Percentiles rank a stretch among this genome's conserved stretches.
Evolutionary conservation across 495 filamentous ascomycete genomes (phyloP).

Genomic region (Glarea lozoyensis): DNA sequence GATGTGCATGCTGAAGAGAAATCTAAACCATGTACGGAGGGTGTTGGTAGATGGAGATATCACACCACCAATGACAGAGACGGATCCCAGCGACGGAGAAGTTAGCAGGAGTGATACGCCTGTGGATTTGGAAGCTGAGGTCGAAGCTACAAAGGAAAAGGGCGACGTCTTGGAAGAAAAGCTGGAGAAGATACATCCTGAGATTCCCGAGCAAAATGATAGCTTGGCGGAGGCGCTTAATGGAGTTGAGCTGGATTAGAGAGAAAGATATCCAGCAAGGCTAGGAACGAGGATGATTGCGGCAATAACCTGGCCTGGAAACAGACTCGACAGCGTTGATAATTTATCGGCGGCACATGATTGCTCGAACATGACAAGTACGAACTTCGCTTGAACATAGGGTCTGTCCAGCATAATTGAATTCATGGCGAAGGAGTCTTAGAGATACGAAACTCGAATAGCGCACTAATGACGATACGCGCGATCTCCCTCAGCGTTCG

Average conservation of each 20-base stretch:
- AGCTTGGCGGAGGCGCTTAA: slow-evolving; percentile 35
- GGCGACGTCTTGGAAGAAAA: slow-evolving; percentile 8
- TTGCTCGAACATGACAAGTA: too few species aligned
- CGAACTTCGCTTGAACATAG: too few species aligned
- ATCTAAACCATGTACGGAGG: slow-evolving; percentile 16
- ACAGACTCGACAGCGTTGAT: too few species aligned
- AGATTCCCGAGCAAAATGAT: slow-evolving; percentile 17
- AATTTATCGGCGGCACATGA: too few species aligned
- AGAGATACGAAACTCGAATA: too few species aligned
- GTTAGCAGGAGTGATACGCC: slow-evolving; percentile 22
- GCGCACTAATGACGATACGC: too few species aligned
- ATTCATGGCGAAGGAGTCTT: too few species aligned
- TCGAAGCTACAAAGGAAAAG: slow-evolving; percentile 2
- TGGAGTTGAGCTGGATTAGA: slow-evolving; percentile 35
- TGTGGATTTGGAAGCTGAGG: slow-evolving; percentile 14
- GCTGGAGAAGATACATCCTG: slow-evolving; percentile 13
- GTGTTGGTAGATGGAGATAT: slow-evolving; percentile 11
- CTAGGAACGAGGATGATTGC: not conserved
- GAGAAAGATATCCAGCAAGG: not conserved
- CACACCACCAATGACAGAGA: slow-evolving; percentile 19
- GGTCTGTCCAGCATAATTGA: too few species aligned
- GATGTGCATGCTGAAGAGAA: slow-evolving; percentile 49
- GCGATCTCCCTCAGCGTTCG: too few species aligned
- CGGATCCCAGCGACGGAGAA: slow-evolving; percentile 4
- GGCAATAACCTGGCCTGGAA: too few species aligned